Evolutionary conservation across 257 asterid species (phyloP), one percentile per base, ranked within the genome.

Genomic region (Dorcoceras hygrometricum): DNA sequence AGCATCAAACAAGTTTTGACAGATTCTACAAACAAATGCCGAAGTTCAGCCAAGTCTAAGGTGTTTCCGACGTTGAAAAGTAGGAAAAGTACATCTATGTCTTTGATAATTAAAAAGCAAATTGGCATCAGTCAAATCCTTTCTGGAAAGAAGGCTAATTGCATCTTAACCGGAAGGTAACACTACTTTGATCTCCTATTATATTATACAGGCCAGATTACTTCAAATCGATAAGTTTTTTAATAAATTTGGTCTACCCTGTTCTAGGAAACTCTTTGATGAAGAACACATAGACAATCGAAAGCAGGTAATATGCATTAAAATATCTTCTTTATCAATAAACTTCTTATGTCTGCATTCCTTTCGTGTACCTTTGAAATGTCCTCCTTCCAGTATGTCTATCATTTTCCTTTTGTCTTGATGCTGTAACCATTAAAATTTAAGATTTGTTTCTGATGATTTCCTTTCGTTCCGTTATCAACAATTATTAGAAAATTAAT

Each of bases 101-200:
- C 89, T 6, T 65, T 70, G 39, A 73, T 79, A 66, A 75, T 43
- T 53, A 91, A 82, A 76, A 82, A 82, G 60, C 85, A 69, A 48
- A 54, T 31, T 23, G 79, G 65, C 36, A 55, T 50, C 19, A 64
- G 78, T 31, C 69, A 70, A 39, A 75, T 71, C 55, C 51, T 64
- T 34, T 78, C 82, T 10, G 23, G 72, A 63, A 83, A 69, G 66
- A 78, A 78, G 59, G 63, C 67, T 73, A 71, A 70, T 61, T 31
- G 62, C 68, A 64, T 20, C 39, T 46, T 77, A 76, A 80, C 72
- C 28, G 97, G 89, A 82, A 89, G 98, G 98, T 92, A 87, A 75
- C 27, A 31, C 18, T 56, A 56, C 36, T 58, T 46, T 71, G 9
- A 43, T 36, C 48, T 27, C 9, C 12, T 48, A 59, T 67, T 69